These are phyloP conservation scores for Geum urbanum DNA, from an alignment of 306 rosid genomes.

Conservation along the genomic window DNA sequence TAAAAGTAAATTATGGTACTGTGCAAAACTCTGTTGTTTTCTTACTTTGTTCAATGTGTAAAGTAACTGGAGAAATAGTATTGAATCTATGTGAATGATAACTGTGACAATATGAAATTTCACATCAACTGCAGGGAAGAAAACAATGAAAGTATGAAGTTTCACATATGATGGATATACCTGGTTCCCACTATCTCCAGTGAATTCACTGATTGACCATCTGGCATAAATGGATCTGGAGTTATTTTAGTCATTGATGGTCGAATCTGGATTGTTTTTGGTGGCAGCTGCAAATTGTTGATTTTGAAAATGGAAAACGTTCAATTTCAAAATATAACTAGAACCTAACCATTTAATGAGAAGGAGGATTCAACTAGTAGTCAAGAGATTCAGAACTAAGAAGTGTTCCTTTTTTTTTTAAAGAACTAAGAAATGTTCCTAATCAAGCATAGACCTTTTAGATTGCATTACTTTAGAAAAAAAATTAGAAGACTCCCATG, in stretches of 20 bases:
- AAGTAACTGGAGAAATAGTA: background rate
- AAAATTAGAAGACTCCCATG: background rate
- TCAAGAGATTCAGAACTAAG: background rate
- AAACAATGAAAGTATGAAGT: background rate
- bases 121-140: background rate
- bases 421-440: background rate
- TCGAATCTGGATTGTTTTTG: conserved; percentile 58
- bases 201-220: conserved; percentile 43
- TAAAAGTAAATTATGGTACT: background rate
- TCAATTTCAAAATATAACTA: background rate
- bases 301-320: background rate
- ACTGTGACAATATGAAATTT: background rate
- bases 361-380: background rate
- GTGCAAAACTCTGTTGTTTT: too few relatives aligned
- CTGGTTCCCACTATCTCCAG: conserved; percentile 73
- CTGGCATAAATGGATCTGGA: conserved; percentile 24
- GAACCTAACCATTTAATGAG: background rate
- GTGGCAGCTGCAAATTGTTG: conserved; percentile 53
- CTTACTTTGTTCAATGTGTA: too few relatives aligned
- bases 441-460: background rate
- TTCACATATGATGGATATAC: conserved; percentile 35
- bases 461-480: background rate
- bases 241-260: conserved; percentile 66
- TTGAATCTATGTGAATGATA: background rate
- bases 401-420: background rate